phyloP scores from a whole-genome alignment of 2,329 filamentous ascomycete species.

The Niveomyces coronatus region DNA sequence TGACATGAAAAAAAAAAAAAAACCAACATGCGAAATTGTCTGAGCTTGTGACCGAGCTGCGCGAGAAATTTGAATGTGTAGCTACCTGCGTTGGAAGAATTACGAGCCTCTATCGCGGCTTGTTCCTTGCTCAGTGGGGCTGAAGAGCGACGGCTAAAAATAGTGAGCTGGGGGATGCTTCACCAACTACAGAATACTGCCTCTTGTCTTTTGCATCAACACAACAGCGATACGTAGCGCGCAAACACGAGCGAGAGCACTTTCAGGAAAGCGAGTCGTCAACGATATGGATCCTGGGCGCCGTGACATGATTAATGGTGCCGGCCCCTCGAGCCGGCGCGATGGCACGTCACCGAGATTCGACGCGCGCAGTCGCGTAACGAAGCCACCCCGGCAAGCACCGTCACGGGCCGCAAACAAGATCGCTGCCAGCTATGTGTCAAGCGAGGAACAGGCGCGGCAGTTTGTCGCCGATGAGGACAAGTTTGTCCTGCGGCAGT shows the following conservation, averaged over 20 bases:
- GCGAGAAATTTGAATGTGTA: no score
- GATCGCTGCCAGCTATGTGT: conserved; percentile 38
- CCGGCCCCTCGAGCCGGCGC: conserved; percentile 30
- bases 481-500: conserved; percentile 88
- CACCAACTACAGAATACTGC: no score
- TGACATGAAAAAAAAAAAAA: no score
- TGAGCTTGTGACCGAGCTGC: no score
- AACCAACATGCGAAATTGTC: no score
- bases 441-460: conserved; percentile 66
- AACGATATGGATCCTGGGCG: conserved; percentile 43
- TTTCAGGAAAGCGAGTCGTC: background rate
- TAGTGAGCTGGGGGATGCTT: no score
- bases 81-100: no score
- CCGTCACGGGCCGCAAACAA: conserved; percentile 19
- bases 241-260: background rate
- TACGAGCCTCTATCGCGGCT: no score
- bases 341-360: conserved; percentile 46
- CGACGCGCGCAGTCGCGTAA: conserved; percentile 45
- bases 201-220: no score
- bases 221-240: background rate
- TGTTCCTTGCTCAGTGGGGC: conserved; percentile 3
- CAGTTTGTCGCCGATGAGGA: conserved; percentile 92
- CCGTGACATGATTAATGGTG: conserved; percentile 38
- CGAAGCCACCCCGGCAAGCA: conserved; percentile 35
- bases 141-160: conserved; percentile 6